phyloP scores from a whole-genome alignment of 169 alveolate species.

The Cryptosporidium parvum region DNA sequence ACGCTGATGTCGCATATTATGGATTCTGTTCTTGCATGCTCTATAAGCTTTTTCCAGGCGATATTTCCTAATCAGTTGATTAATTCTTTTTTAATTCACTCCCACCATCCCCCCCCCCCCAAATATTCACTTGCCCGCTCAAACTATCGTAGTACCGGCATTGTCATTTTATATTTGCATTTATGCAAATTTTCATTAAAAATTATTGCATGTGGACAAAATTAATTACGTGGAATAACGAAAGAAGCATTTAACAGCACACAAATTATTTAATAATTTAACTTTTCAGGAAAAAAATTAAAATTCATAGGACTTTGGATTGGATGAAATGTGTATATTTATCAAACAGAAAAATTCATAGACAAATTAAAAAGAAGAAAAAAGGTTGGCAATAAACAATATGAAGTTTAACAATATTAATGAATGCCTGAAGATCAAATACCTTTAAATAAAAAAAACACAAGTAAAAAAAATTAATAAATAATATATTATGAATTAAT shows the following conservation, averaged over 20 bases:
- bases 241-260: background rate
- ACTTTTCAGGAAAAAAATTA: no score
- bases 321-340: background rate
- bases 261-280: background rate
- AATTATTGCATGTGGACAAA: background rate
- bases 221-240: background rate
- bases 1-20: conserved; percentile 75
- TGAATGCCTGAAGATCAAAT: no score
- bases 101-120: background rate
- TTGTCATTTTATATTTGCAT: background rate
- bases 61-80: background rate
- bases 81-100: background rate
- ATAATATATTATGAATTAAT: conserved; percentile 15
- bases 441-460: background rate
- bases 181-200: background rate
- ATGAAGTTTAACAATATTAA: no score
- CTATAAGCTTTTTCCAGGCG: background rate
- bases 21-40: conserved; percentile 24
- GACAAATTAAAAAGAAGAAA: no score
- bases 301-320: background rate
- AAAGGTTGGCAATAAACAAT: background rate
- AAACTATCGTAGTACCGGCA: conserved; percentile 8
- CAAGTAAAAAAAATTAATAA: background rate
- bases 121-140: background rate
- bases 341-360: no score